Base-by-base conservation (phyloP, 1,139 yeast genomes). In the Zhuliangozyma parablackwelliae region DNA sequence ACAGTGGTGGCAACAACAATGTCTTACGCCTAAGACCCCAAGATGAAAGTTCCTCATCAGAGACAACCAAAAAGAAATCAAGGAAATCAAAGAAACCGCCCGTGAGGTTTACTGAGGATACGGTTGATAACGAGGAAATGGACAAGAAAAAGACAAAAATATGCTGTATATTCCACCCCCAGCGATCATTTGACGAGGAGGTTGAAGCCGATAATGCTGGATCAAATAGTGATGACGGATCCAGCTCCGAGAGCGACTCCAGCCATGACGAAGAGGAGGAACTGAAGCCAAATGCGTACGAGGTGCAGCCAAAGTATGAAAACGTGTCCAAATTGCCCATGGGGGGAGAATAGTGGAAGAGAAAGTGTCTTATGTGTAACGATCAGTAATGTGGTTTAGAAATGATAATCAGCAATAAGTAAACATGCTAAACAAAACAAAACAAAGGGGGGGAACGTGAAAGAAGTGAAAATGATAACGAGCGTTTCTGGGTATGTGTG, bases 121-220 rank as follows among this genome's bases (percentile, higher is more conserved):
- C 88, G 5, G 70, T 90, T 6, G 97, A 90, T 59, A 90, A 90
- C 54, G 98, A 90, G 59, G 65, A 84, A 55, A 69, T 92, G 84
- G 76, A 82, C 53, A 85, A 78, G 65, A 90, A 90, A 64, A 89
- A 88, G 57, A 78, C 95, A 13, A 92, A 90, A 59, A 82, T 90
- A n/a, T 92, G 98, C 56, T 90, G 98, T 50, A 90, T 92, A 20
- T 92, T 83, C 63, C 96, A 88, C 53, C 96, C 96, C 2, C 84
- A 82, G 35, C 69, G 80, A 28, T 82, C 79, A 47, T 83, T 81
- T 51, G 92, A 78, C 28, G 86, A 79, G 42, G 78, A 41, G 28
- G 29, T 32, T 2, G 45, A 16, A 4, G 16, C 16, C 16, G 16
- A 50, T 25, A 47, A 50, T 21, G 56, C 51, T 31, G 29, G 11